phyloP scores from a whole-genome alignment of 768 basidiomycete genomes.

The Cyathus striatus region DNA sequence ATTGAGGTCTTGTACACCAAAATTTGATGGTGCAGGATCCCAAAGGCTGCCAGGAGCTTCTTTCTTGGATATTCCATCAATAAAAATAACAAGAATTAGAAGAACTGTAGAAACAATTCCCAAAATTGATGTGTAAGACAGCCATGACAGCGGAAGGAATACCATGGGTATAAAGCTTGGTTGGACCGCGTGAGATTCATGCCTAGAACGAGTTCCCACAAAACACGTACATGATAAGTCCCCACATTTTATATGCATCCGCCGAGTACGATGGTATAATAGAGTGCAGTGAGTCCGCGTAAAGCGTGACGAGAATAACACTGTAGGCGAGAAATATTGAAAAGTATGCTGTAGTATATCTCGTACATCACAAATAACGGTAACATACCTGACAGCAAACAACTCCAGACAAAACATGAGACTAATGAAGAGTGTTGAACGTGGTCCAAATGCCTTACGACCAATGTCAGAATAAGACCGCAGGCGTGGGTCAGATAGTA shows the following conservation, averaged over 20 bases:
- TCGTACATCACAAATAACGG: too few relatives aligned
- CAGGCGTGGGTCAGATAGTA: conserved; percentile 61
- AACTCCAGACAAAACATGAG: conserved; percentile 82
- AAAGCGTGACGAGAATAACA: conserved; percentile 84
- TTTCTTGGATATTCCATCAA: conserved; percentile 75
- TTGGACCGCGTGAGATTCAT: too few relatives aligned
- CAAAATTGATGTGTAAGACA: conserved; percentile 86
- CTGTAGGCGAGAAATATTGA: conserved; percentile 37
- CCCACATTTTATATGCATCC: conserved; percentile 70
- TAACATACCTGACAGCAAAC: conserved; percentile 69
- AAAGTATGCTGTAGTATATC: too few relatives aligned
- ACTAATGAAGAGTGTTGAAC: conserved; percentile 60
- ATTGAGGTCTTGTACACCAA: conserved; percentile 43
- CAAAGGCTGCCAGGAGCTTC: conserved; percentile 79
- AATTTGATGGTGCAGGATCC: conserved; percentile 63
- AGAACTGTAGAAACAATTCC: conserved; percentile 77
- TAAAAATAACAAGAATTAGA: conserved; percentile 70
- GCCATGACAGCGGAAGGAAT: conserved; percentile 78
- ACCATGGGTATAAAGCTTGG: conserved; percentile 81
- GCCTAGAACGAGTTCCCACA: too few relatives aligned
- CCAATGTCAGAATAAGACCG: conserved; percentile 90
- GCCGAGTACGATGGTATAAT: conserved; percentile 65
- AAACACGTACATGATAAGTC: conserved; percentile 67
- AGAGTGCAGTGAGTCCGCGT: conserved; percentile 79
- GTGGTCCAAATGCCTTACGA: conserved; percentile 79